Percentiles rank a stretch among this genome's conserved stretches.
phyloP scores from a whole-genome alignment of 169 alveolate species.

The Theileria annulata region DNA sequence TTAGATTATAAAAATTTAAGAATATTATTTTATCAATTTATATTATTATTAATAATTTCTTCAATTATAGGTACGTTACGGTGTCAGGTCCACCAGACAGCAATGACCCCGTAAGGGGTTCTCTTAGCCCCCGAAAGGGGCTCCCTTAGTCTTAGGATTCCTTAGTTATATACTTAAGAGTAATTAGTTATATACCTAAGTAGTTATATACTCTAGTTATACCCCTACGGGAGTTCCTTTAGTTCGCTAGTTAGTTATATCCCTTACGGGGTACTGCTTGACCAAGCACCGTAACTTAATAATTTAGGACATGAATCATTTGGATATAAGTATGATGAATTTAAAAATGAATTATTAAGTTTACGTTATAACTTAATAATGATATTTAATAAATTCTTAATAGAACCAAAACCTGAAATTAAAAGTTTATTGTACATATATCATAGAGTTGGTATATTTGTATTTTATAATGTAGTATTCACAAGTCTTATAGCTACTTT shows the following conservation, averaged over 20 bases:
- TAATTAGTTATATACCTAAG: no score
- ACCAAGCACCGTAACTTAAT: not conserved
- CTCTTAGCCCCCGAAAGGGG: no score
- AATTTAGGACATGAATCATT: conserved; percentile 17
- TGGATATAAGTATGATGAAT: conserved; percentile 1
- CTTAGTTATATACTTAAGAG: no score
- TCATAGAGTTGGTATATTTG: conserved; percentile 9
- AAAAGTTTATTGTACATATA: conserved; percentile 5
- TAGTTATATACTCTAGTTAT: no score
- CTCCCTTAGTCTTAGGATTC: no score
- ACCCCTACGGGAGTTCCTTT: not conserved
- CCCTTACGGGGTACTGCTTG: no score
- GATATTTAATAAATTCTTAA: conserved; percentile 24
- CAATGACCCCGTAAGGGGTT: no score
- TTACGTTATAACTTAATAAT: conserved; percentile 25
- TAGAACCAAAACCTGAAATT: not conserved
- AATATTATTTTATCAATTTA: conserved; percentile 22
- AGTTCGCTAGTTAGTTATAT: no score
- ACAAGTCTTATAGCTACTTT: conserved; percentile 31
- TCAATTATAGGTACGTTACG: conserved; percentile 34
- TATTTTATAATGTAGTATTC: conserved; percentile 37
- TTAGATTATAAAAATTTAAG: not conserved
- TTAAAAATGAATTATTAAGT: conserved; percentile 1
- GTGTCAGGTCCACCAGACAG: no score
- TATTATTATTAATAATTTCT: conserved; percentile 17